Conservation (phyloP, 441 rosid genomes). For the Aleurites moluccanus region DNA sequence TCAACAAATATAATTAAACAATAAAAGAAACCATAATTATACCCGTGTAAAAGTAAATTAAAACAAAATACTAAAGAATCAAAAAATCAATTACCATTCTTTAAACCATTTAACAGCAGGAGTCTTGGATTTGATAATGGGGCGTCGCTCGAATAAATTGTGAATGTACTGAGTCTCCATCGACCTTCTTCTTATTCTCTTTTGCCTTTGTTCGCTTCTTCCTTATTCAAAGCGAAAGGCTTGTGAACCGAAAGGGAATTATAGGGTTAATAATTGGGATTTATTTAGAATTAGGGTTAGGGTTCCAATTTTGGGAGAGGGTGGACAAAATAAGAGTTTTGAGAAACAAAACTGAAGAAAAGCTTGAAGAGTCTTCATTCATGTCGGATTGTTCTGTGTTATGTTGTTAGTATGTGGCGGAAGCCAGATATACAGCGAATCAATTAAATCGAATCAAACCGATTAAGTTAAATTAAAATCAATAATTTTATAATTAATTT, state of each 20-base stretch:
- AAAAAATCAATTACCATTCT: slow-evolving; percentile 52
- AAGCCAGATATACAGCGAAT: too few relatives aligned
- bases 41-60: not conserved
- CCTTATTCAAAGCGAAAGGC: not conserved
- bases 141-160: slow-evolving; percentile 69
- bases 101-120: slow-evolving; percentile 82
- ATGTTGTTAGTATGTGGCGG: too few relatives aligned
- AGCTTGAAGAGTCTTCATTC: slow-evolving; percentile 3
- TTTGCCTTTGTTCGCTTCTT: not conserved
- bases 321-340: not conserved
- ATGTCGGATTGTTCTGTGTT: slow-evolving; percentile 13
- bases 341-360: not conserved
- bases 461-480: too few relatives aligned
- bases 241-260: not conserved
- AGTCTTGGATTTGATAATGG: slow-evolving; percentile 58
- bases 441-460: too few relatives aligned
- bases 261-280: not conserved
- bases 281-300: slow-evolving; percentile 9
- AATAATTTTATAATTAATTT: too few relatives aligned
- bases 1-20: not conserved
- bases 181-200: not conserved
- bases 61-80: not conserved
- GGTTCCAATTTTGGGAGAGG: not conserved
- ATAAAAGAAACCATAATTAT: not conserved
- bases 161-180: slow-evolving; percentile 57